Percentiles rank a stretch among this genome's conserved stretches.
Evolutionary conservation across 2,329 filamentous ascomycete genomes (phyloP).

Genomic region (Aphanocladium album): DNA sequence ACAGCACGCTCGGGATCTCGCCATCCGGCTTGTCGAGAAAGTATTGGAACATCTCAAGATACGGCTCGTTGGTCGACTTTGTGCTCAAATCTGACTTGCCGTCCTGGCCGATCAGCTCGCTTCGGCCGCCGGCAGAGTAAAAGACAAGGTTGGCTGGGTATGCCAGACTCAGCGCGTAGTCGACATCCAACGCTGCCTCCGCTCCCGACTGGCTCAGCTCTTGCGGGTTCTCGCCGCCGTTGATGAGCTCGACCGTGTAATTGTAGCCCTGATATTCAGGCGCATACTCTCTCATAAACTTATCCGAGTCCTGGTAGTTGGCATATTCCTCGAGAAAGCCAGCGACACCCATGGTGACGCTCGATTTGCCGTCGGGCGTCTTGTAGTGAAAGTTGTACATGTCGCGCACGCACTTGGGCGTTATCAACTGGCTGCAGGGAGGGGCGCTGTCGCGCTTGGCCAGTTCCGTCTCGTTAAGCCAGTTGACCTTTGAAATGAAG

Average conservation of each 20-base stretch:
- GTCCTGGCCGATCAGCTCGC: slow-evolving; percentile 33
- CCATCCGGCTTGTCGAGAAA: slow-evolving; percentile 40
- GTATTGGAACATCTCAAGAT: slow-evolving; percentile 48
- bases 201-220: slow-evolving; percentile 30
- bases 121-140: slow-evolving; percentile 41
- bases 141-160: slow-evolving; percentile 41
- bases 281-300: slow-evolving; percentile 33
- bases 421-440: slow-evolving; percentile 29
- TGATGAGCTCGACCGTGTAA: slow-evolving; percentile 36
- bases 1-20: slow-evolving; percentile 50
- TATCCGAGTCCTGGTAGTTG: slow-evolving; percentile 36
- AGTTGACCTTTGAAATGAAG: slow-evolving; percentile 15
- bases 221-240: slow-evolving; percentile 42
- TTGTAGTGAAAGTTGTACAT: slow-evolving; percentile 42
- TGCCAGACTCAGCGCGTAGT: slow-evolving; percentile 42
- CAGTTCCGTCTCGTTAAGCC: slow-evolving; percentile 11
- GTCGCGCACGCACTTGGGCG: slow-evolving; percentile 36
- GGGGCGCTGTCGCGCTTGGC: slow-evolving; percentile 23
- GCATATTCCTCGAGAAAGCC: slow-evolving; percentile 47
- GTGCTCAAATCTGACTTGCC: slow-evolving; percentile 29
- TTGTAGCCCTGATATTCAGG: slow-evolving; percentile 35
- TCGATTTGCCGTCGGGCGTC: slow-evolving; percentile 25
- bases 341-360: slow-evolving; percentile 39
- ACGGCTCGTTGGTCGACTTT: slow-evolving; percentile 49
- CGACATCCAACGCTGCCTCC: slow-evolving; percentile 44